phyloP scores from a whole-genome alignment of 345 rosid genomes.

The Geranium brycei region DNA sequence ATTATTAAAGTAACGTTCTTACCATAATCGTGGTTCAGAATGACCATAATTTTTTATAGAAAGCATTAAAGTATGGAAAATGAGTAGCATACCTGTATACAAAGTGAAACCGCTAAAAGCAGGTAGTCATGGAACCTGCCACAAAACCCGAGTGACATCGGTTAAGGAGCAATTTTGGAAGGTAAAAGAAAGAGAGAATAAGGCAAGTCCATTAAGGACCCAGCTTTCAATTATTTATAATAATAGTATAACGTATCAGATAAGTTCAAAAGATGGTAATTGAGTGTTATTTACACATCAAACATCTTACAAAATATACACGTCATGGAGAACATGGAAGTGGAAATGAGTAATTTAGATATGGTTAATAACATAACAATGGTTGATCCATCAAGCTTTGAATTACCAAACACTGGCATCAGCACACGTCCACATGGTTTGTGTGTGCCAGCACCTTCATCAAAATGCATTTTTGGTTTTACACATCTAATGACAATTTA shows the following conservation, averaged over 20 bases:
- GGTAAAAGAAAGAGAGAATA: conserved; percentile 3
- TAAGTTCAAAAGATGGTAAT: not conserved
- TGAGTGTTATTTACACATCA: not conserved
- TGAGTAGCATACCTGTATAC: conserved; percentile 6
- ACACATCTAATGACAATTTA: no score
- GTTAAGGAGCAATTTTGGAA: conserved; percentile 11
- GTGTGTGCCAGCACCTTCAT: no score
- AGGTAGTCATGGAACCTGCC: not conserved
- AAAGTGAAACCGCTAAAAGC: not conserved
- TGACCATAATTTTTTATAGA: conserved; percentile 11
- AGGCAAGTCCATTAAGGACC: conserved; percentile 1
- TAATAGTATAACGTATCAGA: not conserved
- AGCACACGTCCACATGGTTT: not conserved
- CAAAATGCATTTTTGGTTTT: no score
- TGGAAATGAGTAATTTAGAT: no score
- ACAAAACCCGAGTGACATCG: not conserved
- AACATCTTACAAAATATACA: not conserved
- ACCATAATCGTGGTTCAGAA: conserved; percentile 7
- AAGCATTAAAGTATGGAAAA: conserved; percentile 1
- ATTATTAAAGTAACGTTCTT: conserved; percentile 1
- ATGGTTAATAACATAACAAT: no score
- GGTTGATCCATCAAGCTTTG: no score
- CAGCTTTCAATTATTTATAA: not conserved
- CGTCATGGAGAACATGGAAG: not conserved
- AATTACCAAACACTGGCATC: no score